Base-by-base conservation (phyloP, 2,329 filamentous ascomycete species). In the Falciphora oryzae region DNA sequence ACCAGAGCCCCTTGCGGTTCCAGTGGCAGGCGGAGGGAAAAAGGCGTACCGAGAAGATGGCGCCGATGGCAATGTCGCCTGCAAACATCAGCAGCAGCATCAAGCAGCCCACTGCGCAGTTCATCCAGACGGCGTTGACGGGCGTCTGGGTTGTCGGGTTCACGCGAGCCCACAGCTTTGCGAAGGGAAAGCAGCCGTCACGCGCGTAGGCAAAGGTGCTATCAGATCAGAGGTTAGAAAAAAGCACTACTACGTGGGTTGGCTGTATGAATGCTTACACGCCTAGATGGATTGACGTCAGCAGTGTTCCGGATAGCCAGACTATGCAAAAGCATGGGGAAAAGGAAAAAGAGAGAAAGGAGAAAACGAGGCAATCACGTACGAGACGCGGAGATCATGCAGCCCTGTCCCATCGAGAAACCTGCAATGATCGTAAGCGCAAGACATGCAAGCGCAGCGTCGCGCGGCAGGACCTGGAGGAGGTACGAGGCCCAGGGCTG, bases 361-460 rank as follows among this genome's bases (percentile, higher is more conserved):
- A 68, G 91, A 78, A 77, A 90, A 89, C 68, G 90, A 57, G 4
- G 1, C 16, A n/a, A 10, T 18, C 44, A 53, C 44, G 90, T 88
- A 61, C 89, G 82, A 28, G 84, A 88, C 7, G 80, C 80, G 14
- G 80, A 78, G 16, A 91, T 84, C 85, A 90, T 90, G 72, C 87
- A 89, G 1, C 87, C 89, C 73, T 91, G 88, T 7, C 89, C 89
- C 67, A 83, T 84, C 68, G 88, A 71, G 62, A 83, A 85, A 80
- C 91, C 91, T 75, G 91, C 81, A 69, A 86, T 68, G 69, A 91
- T 81, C 67, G 88, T 88, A 62, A 79, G 79, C 61, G 90, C 87
- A 85, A 92, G 89, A 69, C 88, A 89, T 69, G 89, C 88, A 11
- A 91, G 88, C 73, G 91, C 88, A 2, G 81, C 84, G 0, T 86